Conservation (phyloP, 495 filamentous ascomycete species). For the Aspergillus sclerotioniger region DNA sequence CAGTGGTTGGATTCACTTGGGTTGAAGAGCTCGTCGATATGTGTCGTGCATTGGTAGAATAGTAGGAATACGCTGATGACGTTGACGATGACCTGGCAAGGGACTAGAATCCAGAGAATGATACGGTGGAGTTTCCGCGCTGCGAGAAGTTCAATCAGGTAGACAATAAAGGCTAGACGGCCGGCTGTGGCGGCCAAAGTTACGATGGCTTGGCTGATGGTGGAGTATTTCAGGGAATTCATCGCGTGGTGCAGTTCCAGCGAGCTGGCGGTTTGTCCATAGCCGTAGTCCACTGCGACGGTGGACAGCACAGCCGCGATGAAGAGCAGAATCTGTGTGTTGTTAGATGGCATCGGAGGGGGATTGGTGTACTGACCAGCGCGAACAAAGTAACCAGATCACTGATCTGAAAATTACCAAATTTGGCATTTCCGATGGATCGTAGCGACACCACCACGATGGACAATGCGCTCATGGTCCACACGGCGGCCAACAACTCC, state of each 20-base stretch:
- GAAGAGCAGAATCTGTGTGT: background rate
- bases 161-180: background rate
- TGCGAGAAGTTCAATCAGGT: slow-evolving; percentile 4
- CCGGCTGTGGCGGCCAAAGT: slow-evolving; percentile 1
- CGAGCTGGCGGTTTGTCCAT: background rate
- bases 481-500: background rate
- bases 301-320: slow-evolving; percentile 6
- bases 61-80: slow-evolving; percentile 6
- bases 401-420: slow-evolving; percentile 3
- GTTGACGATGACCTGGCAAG: slow-evolving; percentile 3
- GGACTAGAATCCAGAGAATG: slow-evolving; percentile 1
- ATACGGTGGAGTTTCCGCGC: background rate
- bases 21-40: background rate
- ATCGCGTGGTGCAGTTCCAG: background rate
- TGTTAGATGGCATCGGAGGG: background rate
- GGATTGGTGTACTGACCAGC: background rate
- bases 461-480: slow-evolving; percentile 1
- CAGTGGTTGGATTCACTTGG: background rate
- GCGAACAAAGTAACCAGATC: slow-evolving; percentile 3
- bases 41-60: background rate
- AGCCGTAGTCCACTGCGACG: background rate
- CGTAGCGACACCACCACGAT: slow-evolving; percentile 1
- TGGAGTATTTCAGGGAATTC: background rate
- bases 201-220: slow-evolving; percentile 2
- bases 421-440: slow-evolving; percentile 3